These are phyloP conservation scores for Quercus robur DNA, from an alignment of 306 rosid species.

Conservation along the genomic window DNA sequence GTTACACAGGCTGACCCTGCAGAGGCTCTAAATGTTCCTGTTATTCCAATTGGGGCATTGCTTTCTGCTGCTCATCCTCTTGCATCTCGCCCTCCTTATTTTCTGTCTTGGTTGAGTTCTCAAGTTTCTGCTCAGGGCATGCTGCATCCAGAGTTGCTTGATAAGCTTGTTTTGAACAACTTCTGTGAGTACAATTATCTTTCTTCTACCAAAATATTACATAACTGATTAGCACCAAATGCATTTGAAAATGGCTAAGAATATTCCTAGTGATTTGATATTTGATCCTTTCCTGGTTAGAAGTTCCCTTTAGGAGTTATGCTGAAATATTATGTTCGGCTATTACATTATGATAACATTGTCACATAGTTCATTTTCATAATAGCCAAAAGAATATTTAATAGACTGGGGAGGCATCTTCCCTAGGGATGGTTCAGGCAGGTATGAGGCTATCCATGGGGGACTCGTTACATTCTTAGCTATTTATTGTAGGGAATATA, in stretches of 20 bases:
- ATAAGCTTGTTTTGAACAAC: slow-evolving; percentile 76
- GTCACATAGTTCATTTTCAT: neutral
- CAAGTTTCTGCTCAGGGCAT: slow-evolving; percentile 74
- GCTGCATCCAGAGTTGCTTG: slow-evolving; percentile 64
- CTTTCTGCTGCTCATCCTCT: slow-evolving; percentile 54
- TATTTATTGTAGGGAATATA: neutral
- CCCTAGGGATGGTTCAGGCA: neutral
- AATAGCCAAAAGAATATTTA: neutral
- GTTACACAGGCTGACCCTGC: slow-evolving; percentile 62
- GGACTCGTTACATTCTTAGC: neutral
- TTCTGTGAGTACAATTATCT: slow-evolving; percentile 46
- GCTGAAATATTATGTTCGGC: neutral
- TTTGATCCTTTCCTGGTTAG: neutral
- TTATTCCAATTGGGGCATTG: slow-evolving; percentile 70
- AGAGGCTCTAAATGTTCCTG: slow-evolving; percentile 68
- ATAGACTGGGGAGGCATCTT: neutral
- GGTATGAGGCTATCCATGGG: neutral
- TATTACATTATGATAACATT: neutral
- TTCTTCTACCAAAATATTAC: neutral
- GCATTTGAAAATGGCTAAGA: neutral
- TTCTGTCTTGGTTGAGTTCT: slow-evolving; percentile 63
- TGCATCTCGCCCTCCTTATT: slow-evolving; percentile 46
- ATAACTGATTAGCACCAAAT: neutral
- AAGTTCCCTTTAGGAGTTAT: neutral
- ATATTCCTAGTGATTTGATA: neutral